Evolutionary conservation across 495 filamentous ascomycete species (phyloP).

Genomic region (Aspergillus baeticus): DNA sequence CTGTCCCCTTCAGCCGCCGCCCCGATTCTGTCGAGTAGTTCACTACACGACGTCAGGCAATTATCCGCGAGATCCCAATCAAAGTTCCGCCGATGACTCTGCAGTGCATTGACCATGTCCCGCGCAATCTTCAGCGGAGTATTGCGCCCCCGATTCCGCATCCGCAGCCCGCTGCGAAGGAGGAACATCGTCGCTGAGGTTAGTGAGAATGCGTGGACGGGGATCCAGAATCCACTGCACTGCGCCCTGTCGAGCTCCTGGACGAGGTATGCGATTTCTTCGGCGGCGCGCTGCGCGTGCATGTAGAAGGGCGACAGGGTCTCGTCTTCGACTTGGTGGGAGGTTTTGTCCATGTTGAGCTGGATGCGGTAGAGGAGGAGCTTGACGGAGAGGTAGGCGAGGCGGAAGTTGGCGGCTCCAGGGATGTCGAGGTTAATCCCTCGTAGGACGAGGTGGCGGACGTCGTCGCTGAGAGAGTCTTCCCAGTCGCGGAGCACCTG

Average conservation of each 20-base stretch:
- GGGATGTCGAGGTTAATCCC: constrained; percentile 20
- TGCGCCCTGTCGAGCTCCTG: constrained; percentile 29
- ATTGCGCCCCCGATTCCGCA: neutral
- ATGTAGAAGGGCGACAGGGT: constrained; percentile 10
- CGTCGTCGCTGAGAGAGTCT: constrained; percentile 21
- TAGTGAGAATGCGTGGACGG: constrained; percentile 29
- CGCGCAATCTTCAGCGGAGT: constrained; percentile 2
- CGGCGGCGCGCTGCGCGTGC: constrained; percentile 27
- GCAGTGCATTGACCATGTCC: constrained; percentile 22
- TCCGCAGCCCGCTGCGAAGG: constrained; percentile 24
- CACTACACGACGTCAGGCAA: constrained; percentile 28
- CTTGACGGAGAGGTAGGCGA: constrained; percentile 35
- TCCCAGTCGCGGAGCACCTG: constrained; percentile 26
- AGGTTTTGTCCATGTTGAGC: constrained; percentile 22
- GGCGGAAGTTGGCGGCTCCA: constrained; percentile 38
- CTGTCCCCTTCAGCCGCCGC: neutral
- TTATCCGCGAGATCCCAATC: constrained; percentile 34
- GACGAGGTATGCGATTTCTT: constrained; percentile 34
- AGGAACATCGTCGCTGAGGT: constrained; percentile 32
- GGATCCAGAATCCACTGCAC: constrained; percentile 35
- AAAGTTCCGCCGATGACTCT: constrained; percentile 22
- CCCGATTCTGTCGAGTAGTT: constrained; percentile 26
- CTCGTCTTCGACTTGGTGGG: constrained; percentile 13
- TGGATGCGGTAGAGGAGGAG: constrained; percentile 33
- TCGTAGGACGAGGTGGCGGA: constrained; percentile 23